phyloP scores from a whole-genome alignment of 2,329 filamentous ascomycete species.

The Fusarium sp. region DNA sequence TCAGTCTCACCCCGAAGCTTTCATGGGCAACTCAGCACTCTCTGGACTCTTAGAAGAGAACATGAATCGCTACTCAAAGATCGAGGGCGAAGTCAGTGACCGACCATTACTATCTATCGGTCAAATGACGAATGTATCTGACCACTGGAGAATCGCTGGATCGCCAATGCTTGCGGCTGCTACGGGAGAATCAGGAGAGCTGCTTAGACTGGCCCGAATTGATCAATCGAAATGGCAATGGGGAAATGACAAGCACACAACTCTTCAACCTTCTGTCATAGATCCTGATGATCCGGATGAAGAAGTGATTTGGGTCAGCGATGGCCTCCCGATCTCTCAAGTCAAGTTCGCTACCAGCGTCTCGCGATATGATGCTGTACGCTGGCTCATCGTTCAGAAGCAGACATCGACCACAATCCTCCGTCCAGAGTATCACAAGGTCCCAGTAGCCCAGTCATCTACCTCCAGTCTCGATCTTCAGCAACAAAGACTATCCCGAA shows the following conservation, averaged over 20 bases:
- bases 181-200: conserved; percentile 71
- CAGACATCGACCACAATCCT: conserved; percentile 67
- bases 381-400: conserved; percentile 71
- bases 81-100: conserved; percentile 46
- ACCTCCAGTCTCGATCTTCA: conserved; percentile 14
- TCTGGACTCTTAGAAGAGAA: conserved; percentile 57
- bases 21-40: conserved; percentile 56
- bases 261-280: conserved; percentile 63
- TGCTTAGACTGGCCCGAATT: conserved; percentile 69
- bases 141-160: conserved; percentile 44
- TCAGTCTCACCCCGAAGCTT: conserved; percentile 66
- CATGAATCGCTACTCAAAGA: conserved; percentile 50
- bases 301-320: conserved; percentile 68
- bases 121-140: conserved; percentile 63
- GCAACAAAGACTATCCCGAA: conserved; percentile 61
- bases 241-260: conserved; percentile 61
- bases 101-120: conserved; percentile 68
- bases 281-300: conserved; percentile 61
- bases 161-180: conserved; percentile 63
- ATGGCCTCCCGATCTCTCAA: conserved; percentile 65
- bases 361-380: conserved; percentile 56
- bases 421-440: conserved; percentile 64
- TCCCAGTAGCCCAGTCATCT: conserved; percentile 52
- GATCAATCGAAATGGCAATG: conserved; percentile 69
- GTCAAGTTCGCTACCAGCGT: conserved; percentile 65